Conservation (phyloP, 352 stramenopile genomes). For the Pythium brachiatum region DNA sequence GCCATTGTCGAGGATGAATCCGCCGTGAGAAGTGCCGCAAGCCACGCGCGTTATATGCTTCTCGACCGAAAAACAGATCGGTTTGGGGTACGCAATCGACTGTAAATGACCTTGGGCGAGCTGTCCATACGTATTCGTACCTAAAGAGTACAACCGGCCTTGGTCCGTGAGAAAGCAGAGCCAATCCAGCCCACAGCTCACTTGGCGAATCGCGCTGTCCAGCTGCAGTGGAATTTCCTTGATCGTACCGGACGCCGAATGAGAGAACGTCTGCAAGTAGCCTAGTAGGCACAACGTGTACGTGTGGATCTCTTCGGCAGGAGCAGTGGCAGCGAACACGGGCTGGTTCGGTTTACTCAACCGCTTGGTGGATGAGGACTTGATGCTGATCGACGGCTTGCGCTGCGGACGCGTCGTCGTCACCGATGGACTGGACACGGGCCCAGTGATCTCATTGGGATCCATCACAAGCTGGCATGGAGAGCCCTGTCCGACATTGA, state of each 20-base stretch:
- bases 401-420: not conserved
- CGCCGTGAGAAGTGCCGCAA: conserved; percentile 52
- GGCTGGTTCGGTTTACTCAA: not conserved
- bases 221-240: conserved; percentile 43
- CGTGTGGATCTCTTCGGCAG: conserved; percentile 25
- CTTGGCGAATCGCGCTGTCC: conserved; percentile 40
- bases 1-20: conserved; percentile 55
- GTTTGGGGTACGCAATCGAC: conserved; percentile 22
- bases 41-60: conserved; percentile 44
- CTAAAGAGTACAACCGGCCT: conserved; percentile 49
- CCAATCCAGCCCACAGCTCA: conserved; percentile 52
- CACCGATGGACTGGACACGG: not conserved
- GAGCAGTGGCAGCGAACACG: not conserved
- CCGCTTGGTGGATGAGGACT: not conserved
- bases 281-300: conserved; percentile 59
- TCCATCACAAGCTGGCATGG: not conserved
- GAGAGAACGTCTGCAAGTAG: conserved; percentile 30
- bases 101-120: conserved; percentile 47
- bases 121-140: conserved; percentile 57
- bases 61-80: conserved; percentile 29
- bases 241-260: conserved; percentile 7
- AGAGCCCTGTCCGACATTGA: too few relatives aligned
- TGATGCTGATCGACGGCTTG: not conserved
- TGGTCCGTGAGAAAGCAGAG: conserved; percentile 44
- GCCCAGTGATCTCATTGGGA: not conserved